Conservation (phyloP, 164 flowering plant genomes). For the Hamamelis virginiana region DNA sequence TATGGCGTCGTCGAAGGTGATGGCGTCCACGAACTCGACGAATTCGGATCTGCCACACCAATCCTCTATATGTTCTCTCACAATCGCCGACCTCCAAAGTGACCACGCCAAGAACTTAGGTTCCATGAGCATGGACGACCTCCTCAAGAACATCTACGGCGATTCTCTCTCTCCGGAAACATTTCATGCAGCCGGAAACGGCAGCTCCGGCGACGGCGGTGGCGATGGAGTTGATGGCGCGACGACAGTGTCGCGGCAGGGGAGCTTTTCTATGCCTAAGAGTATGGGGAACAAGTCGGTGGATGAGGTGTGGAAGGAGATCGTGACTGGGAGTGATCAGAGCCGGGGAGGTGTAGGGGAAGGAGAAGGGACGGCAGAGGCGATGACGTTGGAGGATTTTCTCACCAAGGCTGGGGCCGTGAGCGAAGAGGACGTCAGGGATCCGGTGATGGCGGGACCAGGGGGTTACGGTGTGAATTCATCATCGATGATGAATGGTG, state of each 20-base stretch:
- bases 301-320: conserved; percentile 81
- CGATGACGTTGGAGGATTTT: conserved; percentile 84
- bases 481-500: conserved; percentile 13
- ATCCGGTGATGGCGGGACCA: conserved; percentile 1
- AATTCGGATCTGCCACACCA: conserved; percentile 39
- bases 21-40: conserved; percentile 23
- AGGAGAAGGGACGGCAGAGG: conserved; percentile 37
- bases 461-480: conserved; percentile 27
- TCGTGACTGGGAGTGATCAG: conserved; percentile 33
- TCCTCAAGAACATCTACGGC: conserved; percentile 61
- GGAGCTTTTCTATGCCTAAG: conserved; percentile 37
- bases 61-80: conserved; percentile 20
- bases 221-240: conserved; percentile 7
- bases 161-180: conserved; percentile 16
- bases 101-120: conserved; percentile 23
- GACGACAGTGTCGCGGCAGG: conserved; percentile 25
- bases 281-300: conserved; percentile 46
- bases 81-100: conserved; percentile 25
- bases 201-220: conserved; percentile 9
- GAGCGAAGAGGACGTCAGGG: conserved; percentile 50
- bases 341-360: conserved; percentile 22
- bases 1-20: conserved; percentile 37
- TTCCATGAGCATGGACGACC: conserved; percentile 72
- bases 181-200: conserved; percentile 8
- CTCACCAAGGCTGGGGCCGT: conserved; percentile 74